These are phyloP conservation scores for Penicillium turbatum DNA, from an alignment of 495 filamentous ascomycete genomes.

Conservation along the genomic window DNA sequence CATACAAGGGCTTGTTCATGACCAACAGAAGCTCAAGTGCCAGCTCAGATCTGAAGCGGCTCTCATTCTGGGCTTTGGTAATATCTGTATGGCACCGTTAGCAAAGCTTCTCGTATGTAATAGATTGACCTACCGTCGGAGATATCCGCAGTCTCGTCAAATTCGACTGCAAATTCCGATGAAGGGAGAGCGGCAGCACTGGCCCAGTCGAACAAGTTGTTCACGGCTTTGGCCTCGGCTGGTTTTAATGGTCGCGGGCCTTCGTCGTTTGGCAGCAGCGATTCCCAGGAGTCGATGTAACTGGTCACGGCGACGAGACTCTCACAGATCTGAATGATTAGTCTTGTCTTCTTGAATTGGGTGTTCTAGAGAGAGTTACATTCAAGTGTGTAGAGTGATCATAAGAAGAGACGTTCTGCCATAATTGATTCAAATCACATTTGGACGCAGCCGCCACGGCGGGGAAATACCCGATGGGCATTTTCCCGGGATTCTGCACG, in stretches of 20 bases:
- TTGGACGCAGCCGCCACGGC: background rate
- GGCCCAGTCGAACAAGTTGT: conserved; percentile 36
- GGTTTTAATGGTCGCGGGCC: conserved; percentile 14
- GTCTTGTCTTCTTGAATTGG: background rate
- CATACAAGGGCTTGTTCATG: conserved; percentile 10
- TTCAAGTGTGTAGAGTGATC: conserved; percentile 17
- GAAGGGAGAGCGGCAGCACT: conserved; percentile 32
- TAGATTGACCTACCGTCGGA: conserved; percentile 9
- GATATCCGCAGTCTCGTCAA: conserved; percentile 27
- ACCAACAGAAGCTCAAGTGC: conserved; percentile 29
- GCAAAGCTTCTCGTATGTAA: background rate
- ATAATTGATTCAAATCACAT: conserved; percentile 23
- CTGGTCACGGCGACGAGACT: conserved; percentile 28
- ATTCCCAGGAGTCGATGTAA: conserved; percentile 21
- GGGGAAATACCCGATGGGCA: conserved; percentile 1
- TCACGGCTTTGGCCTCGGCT: conserved; percentile 25
- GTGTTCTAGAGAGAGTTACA: conserved; percentile 13
- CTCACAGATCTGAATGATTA: conserved; percentile 26
- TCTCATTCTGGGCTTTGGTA: conserved; percentile 17
- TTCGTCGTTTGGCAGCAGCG: conserved; percentile 12
- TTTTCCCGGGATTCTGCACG: conserved; percentile 9
- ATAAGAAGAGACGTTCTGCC: conserved; percentile 30
- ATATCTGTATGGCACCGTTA: conserved; percentile 13
- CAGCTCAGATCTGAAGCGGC: conserved; percentile 21
- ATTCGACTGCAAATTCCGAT: conserved; percentile 27